A percentile compares a stretch with the other conserved stretches of the same genome.
These are phyloP conservation scores for Chalara sp. DNA, from an alignment of 2,329 filamentous ascomycete species.

Conservation along the genomic window DNA sequence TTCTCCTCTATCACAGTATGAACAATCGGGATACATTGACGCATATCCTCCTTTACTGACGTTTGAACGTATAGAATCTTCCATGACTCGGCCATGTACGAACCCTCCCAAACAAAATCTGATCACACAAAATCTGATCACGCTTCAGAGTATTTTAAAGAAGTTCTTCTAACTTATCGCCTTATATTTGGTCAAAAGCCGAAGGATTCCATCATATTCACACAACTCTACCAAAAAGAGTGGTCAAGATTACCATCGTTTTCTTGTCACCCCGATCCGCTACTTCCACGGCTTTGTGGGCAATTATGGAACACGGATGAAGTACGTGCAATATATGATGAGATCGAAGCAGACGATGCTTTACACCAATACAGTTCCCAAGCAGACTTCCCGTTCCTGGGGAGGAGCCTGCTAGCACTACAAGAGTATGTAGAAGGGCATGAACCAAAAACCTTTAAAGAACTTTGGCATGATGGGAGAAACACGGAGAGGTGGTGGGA, in stretches of 20 bases:
- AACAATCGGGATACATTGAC: too few relatives aligned
- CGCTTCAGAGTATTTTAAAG: conserved; percentile 8
- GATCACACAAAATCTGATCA: not conserved
- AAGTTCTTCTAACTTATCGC: conserved; percentile 17
- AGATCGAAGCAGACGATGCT: conserved; percentile 10
- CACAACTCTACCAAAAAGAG: not conserved
- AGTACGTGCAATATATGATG: conserved; percentile 6
- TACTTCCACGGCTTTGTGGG: too few relatives aligned
- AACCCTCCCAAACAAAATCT: too few relatives aligned
- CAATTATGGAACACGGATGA: not conserved
- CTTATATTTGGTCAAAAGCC: conserved; percentile 15
- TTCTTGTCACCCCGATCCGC: too few relatives aligned
- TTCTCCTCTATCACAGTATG: too few relatives aligned
- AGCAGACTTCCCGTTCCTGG: conserved; percentile 12
- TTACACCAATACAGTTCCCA: not conserved
- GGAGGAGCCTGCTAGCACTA: conserved; percentile 9
- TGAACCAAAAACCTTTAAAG: conserved; percentile 1
- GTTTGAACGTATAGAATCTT: not conserved
- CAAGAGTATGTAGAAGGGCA: conserved; percentile 8
- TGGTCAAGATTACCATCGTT: too few relatives aligned
- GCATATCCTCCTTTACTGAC: too few relatives aligned
- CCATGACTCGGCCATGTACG: not conserved
- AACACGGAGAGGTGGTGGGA: conserved; percentile 7
- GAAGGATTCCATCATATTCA: conserved; percentile 1
- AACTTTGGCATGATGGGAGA: conserved; percentile 9